Conservation (phyloP, 1,284 basidiomycete species). For the Ustilago tritici region DNA sequence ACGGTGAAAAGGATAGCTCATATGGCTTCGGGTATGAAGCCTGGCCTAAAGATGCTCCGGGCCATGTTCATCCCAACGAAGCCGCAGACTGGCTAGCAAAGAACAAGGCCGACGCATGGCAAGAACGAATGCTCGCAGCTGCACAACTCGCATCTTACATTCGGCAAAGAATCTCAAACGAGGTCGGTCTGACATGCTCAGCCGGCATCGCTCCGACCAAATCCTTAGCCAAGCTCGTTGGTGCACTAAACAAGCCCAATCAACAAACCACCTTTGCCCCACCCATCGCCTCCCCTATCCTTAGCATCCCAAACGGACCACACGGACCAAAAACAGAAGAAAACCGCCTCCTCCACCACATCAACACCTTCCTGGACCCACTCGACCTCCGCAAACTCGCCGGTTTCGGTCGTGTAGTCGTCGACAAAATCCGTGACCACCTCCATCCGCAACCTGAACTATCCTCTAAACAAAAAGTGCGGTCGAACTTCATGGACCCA, state of each 20-base stretch:
- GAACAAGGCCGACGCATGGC: slow-evolving; percentile 38
- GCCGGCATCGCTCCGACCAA: slow-evolving; percentile 69
- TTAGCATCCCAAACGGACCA: background rate
- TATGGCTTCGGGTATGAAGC: slow-evolving; percentile 58
- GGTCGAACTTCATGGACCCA: slow-evolving; percentile 32
- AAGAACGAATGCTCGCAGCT: slow-evolving; percentile 50
- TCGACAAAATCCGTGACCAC: slow-evolving; percentile 47
- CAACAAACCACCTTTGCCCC: slow-evolving; percentile 64
- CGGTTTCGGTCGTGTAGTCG: slow-evolving; percentile 56
- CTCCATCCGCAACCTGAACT: slow-evolving; percentile 7
- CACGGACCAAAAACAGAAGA: slow-evolving; percentile 2
- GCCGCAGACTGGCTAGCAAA: slow-evolving; percentile 19
- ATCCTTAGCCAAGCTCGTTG: slow-evolving; percentile 69
- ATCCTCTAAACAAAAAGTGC: background rate
- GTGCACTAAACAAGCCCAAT: slow-evolving; percentile 68
- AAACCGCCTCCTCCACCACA: slow-evolving; percentile 19
- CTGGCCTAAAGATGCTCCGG: slow-evolving; percentile 32
- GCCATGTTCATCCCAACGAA: slow-evolving; percentile 24
- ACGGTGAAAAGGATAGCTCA: background rate
- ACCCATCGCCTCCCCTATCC: slow-evolving; percentile 1
- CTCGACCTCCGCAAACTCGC: slow-evolving; percentile 57
- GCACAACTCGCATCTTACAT: slow-evolving; percentile 68
- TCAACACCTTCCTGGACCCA: slow-evolving; percentile 64
- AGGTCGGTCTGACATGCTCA: slow-evolving; percentile 69
- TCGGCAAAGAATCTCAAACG: slow-evolving; percentile 58